Evolutionary conservation across 2,329 filamentous ascomycete species (phyloP).

Genomic region (Fonsecaea pugnacius): DNA sequence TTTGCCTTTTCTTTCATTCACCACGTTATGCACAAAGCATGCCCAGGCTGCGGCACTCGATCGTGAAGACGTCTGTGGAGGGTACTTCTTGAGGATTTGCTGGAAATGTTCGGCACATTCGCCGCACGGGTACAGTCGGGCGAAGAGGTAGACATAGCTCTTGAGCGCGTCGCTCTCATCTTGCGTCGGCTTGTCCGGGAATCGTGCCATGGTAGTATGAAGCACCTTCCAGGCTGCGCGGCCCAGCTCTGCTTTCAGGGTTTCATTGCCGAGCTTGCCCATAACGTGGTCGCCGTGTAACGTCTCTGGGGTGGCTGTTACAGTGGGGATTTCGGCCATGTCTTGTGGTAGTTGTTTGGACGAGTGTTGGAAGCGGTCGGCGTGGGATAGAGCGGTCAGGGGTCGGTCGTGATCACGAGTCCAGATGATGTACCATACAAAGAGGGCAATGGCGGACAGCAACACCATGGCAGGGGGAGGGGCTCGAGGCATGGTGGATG

Average conservation of each 20-base stretch:
- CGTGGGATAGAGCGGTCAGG: constrained; percentile 23
- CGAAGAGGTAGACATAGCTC: constrained; percentile 67
- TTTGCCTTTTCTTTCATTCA: constrained; percentile 66
- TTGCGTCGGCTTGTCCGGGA: constrained; percentile 64
- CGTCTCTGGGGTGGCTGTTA: constrained; percentile 38
- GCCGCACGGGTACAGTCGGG: constrained; percentile 68
- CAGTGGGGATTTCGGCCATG: constrained; percentile 14
- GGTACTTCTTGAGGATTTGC: constrained; percentile 63
- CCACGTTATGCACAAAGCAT: constrained; percentile 69
- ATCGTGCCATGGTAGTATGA: constrained; percentile 69
- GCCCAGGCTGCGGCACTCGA: constrained; percentile 68
- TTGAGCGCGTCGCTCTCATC: constrained; percentile 65
- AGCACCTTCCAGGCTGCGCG: constrained; percentile 69
- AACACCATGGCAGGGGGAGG: constrained; percentile 37
- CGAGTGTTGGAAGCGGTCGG: constrained; percentile 28
- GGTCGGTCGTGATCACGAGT: constrained; percentile 31
- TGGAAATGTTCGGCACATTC: constrained; percentile 70
- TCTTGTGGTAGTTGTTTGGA: constrained; percentile 12
- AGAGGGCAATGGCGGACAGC: constrained; percentile 37
- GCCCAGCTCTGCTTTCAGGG: constrained; percentile 64
- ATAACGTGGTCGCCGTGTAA: constrained; percentile 52
- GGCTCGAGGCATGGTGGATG: constrained; percentile 35
- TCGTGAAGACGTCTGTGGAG: constrained; percentile 66
- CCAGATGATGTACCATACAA: constrained; percentile 39
- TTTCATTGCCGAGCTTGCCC: constrained; percentile 55